A percentile compares a stretch with the other conserved stretches of the same genome.
These are phyloP conservation scores for Trichoderma hamatum DNA, from an alignment of 2,329 filamentous ascomycete species.

Conservation along the genomic window DNA sequence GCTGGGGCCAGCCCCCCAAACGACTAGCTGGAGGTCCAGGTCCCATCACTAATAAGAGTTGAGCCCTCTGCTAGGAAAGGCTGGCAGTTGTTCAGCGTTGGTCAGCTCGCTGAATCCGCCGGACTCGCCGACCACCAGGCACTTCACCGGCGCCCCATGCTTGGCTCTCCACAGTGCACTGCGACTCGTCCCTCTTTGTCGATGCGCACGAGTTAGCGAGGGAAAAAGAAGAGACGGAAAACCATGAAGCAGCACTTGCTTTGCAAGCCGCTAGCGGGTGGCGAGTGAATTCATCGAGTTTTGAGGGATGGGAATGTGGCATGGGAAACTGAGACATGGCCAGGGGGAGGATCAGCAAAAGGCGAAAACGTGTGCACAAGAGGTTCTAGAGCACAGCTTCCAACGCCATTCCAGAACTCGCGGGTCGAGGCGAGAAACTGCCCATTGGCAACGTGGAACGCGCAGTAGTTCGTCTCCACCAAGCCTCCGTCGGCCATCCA, in stretches of 20 bases:
- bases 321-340: not conserved
- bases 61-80: not conserved
- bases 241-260: not conserved
- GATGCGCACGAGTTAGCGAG: not conserved
- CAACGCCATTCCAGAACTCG: slow-evolving; percentile 27
- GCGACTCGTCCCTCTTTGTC: not conserved
- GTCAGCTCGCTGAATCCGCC: slow-evolving; percentile 21
- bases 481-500: slow-evolving; percentile 9
- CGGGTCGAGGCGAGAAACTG: slow-evolving; percentile 13
- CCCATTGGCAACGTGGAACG: slow-evolving; percentile 25
- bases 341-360: not conserved
- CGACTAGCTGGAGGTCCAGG: not conserved
- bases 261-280: slow-evolving; percentile 5
- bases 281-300: not conserved
- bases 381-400: slow-evolving; percentile 16
- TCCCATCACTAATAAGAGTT: not conserved
- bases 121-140: slow-evolving; percentile 21
- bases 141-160: not conserved
- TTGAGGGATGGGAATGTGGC: not conserved
- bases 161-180: slow-evolving; percentile 7
- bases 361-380: not conserved
- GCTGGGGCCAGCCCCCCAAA: not conserved
- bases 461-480: slow-evolving; percentile 27
- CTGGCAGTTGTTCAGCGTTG: slow-evolving; percentile 7
- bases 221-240: not conserved